A percentile compares a stretch with the other conserved stretches of the same genome.
Evolutionary conservation across 129 eudicot species (phyloP).

Genomic region (Flaveria trinervia): DNA sequence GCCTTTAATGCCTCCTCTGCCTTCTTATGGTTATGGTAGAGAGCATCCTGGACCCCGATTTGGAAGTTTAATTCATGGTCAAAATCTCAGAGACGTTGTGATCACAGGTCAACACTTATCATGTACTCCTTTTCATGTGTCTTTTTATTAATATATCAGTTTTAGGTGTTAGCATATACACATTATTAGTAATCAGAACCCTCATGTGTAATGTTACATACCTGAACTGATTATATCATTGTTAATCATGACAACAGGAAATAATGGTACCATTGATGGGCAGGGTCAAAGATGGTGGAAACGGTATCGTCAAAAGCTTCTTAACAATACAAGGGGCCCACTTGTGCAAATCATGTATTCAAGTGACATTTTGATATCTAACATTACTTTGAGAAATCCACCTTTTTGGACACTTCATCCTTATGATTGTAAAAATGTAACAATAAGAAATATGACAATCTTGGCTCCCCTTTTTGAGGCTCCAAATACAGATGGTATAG

Average conservation of each 20-base stretch:
- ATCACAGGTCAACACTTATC: constrained; percentile 69
- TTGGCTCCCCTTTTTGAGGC: constrained; percentile 92
- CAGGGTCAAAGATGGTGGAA: constrained; percentile 99
- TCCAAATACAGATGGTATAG: constrained; percentile 98
- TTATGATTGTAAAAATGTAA: constrained; percentile 90
- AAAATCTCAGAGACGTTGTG: constrained; percentile 87
- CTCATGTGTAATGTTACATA: not conserved
- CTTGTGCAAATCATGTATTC: constrained; percentile 98
- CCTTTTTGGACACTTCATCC: constrained; percentile 99
- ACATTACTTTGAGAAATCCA: constrained; percentile 87
- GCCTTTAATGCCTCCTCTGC: constrained; percentile 96
- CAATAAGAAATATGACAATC: constrained; percentile 77
- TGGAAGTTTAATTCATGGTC: constrained; percentile 97
- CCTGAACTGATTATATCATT: constrained; percentile 28
- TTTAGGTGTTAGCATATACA: not conserved
- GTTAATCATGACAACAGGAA: constrained; percentile 51
- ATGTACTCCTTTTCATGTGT: not conserved
- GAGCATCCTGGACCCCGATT: constrained; percentile 95
- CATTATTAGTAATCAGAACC: not conserved
- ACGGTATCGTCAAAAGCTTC: constrained; percentile 71
- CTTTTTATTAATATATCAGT: constrained; percentile 1
- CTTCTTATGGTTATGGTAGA: constrained; percentile 94
- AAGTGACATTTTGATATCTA: constrained; percentile 73
- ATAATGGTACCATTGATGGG: constrained; percentile 95
- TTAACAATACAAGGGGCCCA: constrained; percentile 90